Conservation (phyloP, 306 rosid genomes). For the Gastrolobium bilobum region DNA sequence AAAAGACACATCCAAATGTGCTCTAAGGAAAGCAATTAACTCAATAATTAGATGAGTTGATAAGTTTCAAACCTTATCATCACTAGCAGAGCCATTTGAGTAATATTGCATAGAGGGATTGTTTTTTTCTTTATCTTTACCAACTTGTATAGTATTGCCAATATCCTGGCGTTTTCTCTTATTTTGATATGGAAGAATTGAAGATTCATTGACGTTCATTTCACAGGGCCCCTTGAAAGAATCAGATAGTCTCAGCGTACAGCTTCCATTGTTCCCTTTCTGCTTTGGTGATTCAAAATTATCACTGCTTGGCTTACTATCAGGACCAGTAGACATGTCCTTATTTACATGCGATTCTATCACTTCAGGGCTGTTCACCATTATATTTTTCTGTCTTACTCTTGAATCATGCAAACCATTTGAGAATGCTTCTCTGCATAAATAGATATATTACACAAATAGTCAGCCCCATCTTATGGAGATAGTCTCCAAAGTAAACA, state of each 20-base stretch:
- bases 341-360: slow-evolving; percentile 43
- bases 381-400: slow-evolving; percentile 45
- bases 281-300: slow-evolving; percentile 39
- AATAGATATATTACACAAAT: slow-evolving; percentile 31
- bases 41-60: slow-evolving; percentile 34
- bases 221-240: slow-evolving; percentile 42
- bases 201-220: slow-evolving; percentile 44
- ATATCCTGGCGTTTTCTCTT: slow-evolving; percentile 44
- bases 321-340: slow-evolving; percentile 38
- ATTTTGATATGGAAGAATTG: slow-evolving; percentile 42
- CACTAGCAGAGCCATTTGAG: slow-evolving; percentile 53
- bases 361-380: slow-evolving; percentile 46
- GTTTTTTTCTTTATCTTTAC: slow-evolving; percentile 43
- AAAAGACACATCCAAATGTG: neutral
- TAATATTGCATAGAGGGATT: slow-evolving; percentile 44
- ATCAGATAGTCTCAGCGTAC: slow-evolving; percentile 22
- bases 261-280: slow-evolving; percentile 46
- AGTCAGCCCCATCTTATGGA: slow-evolving; percentile 25
- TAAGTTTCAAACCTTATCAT: slow-evolving; percentile 51
- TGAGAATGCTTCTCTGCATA: slow-evolving; percentile 56
- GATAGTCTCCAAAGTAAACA: slow-evolving; percentile 15
- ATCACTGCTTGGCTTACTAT: slow-evolving; percentile 31
- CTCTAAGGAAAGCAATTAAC: slow-evolving; percentile 17
- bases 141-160: slow-evolving; percentile 44
- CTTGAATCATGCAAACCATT: slow-evolving; percentile 52